Evolutionary conservation across 352 stramenopile species (phyloP), one percentile per base, ranked within the genome.

Genomic region (Globisporangium splendens): DNA sequence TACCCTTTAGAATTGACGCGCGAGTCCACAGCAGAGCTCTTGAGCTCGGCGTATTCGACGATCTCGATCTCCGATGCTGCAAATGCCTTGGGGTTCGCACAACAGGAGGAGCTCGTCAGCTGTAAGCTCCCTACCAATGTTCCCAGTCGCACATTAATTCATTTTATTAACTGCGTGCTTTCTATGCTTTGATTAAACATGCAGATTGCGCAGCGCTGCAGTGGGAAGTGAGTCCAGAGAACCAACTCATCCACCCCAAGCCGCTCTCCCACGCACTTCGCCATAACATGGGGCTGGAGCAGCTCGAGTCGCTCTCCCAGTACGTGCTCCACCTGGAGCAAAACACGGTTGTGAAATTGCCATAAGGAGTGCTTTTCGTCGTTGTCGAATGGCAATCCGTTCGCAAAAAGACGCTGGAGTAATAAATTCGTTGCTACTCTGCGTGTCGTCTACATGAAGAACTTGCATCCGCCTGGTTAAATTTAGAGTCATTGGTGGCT

Each of bases 251-350:
- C 21, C 54, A 63, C 22, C 80, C 80, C 1, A 88, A 83, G 65
- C 56, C 76, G 12, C 21, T 79, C 20, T 51, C 49, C 1, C 71
- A 61, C 35, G 55, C 54, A 4, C 63, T 63, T 28, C 63, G 57
- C 38, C 61, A 67, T 7, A 49, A 44, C 10, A 61, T 62, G 11
- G 72, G 79, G 50, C 66, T 90, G 20, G 61, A 79, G 50, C 77
- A 88, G 65, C 75, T 90, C 49, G 76, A 90, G 53, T 82, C 66
- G 43, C 64, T 90, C 50, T 79, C 80, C 38, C 70, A 83, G 59
- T 79, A 79, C 31, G 77, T 90, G 65, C 68, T 90, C 44, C 77
- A 88, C 68, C 66, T 90, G 61, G 80, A 90, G 67, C 75, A 88
- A 63, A 86, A 75, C 63, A 90, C 76, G 17, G 55, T 87, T 31